phyloP scores from a whole-genome alignment of 75 land plant genomes.

The Pinus tabuliformis region DNA sequence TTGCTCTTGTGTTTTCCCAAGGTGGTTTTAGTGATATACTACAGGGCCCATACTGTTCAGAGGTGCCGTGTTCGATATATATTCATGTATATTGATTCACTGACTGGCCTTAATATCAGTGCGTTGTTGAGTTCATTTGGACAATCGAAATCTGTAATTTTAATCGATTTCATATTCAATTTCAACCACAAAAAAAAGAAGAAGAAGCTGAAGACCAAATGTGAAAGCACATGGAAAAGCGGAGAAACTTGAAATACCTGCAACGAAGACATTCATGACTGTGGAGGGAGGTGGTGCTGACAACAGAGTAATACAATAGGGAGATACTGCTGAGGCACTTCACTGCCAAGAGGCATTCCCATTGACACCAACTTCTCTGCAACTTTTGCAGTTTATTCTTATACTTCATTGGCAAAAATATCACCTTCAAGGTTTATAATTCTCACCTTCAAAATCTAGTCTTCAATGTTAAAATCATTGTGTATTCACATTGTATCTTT shows the following conservation, averaged over 20 bases:
- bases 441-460: neutral
- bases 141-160: too few species aligned
- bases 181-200: too few species aligned
- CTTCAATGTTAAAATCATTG: too few species aligned
- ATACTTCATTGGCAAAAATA: slow-evolving; percentile 81
- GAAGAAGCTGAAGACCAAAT: too few species aligned
- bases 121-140: too few species aligned
- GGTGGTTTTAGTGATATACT: neutral
- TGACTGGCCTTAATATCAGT: too few species aligned
- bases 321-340: slow-evolving; percentile 60
- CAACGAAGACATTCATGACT: slow-evolving; percentile 65
- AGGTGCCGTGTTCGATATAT: neutral
- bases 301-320: slow-evolving; percentile 68
- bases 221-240: too few species aligned
- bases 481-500: neutral
- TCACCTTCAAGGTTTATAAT: slow-evolving; percentile 75
- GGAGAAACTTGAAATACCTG: slow-evolving; percentile 72
- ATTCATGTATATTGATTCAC: too few species aligned
- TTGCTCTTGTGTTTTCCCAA: neutral
- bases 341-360: slow-evolving; percentile 53
- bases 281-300: slow-evolving; percentile 79
- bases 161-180: too few species aligned
- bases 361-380: slow-evolving; percentile 77
- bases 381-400: slow-evolving; percentile 81
- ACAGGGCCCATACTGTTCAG: neutral